Conservation (phyloP, 495 filamentous ascomycete genomes). For the Achaetomiella virescens region DNA sequence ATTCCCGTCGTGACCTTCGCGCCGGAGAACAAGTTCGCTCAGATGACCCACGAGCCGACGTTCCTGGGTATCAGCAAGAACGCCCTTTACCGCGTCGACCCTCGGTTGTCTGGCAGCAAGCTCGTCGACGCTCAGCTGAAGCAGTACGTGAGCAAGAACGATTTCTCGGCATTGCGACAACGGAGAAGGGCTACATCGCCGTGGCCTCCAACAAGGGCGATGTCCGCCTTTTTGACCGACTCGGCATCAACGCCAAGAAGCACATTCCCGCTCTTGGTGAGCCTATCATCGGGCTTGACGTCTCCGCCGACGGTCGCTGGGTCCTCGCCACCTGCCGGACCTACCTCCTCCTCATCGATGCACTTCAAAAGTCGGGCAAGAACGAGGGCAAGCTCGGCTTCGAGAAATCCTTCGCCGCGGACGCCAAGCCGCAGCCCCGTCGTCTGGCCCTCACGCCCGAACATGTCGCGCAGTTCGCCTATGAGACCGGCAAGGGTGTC, state of each 20-base stretch:
- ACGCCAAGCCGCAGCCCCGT: constrained; percentile 86
- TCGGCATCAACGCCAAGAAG: constrained; percentile 96
- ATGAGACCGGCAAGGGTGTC: constrained; percentile 81
- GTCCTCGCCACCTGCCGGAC: constrained; percentile 90
- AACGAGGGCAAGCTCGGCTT: constrained; percentile 97
- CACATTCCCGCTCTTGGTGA: constrained; percentile 94
- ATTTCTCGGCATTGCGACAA: constrained; percentile 89
- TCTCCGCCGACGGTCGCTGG: constrained; percentile 92
- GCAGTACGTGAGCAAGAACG: constrained; percentile 93
- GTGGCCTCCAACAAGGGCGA: constrained; percentile 97
- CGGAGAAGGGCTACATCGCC: constrained; percentile 91
- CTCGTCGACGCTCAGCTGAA: constrained; percentile 89
- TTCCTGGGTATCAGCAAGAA: constrained; percentile 91
- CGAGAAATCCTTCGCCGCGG: constrained; percentile 86
- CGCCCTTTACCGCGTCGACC: constrained; percentile 89
- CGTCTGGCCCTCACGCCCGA: constrained; percentile 79
- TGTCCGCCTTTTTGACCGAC: constrained; percentile 90
- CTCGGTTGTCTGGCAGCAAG: constrained; percentile 83
- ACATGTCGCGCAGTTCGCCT: constrained; percentile 93
- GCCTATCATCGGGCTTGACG: constrained; percentile 89
- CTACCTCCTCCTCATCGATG: constrained; percentile 89
- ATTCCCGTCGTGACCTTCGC: constrained; percentile 86
- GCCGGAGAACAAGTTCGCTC: constrained; percentile 95
- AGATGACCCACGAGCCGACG: constrained; percentile 92
- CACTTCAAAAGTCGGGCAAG: constrained; percentile 85